phyloP scores from a whole-genome alignment of 352 stramenopile species.

The Phytopythium boreale region DNA sequence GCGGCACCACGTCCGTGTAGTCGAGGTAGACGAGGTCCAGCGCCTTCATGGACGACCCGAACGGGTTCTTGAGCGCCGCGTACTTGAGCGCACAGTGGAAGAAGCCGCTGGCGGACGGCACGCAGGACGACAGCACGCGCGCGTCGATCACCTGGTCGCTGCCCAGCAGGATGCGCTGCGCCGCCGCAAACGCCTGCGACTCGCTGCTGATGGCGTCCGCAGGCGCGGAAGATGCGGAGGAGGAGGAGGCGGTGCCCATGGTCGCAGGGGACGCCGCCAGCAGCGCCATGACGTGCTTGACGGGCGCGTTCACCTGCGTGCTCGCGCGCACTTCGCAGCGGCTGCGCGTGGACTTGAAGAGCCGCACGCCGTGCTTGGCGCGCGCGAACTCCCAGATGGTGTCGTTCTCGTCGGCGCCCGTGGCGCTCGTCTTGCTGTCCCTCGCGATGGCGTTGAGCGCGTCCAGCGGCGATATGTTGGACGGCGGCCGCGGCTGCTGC shows the following conservation, averaged over 20 bases:
- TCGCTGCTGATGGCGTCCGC: conserved; percentile 17
- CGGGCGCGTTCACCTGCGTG: conserved; percentile 71
- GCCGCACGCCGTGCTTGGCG: conserved; percentile 63
- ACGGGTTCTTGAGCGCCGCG: conserved; percentile 78
- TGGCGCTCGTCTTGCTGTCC: conserved; percentile 9
- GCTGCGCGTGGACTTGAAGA: conserved; percentile 67
- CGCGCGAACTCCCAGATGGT: conserved; percentile 66
- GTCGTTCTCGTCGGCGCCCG: conserved; percentile 5
- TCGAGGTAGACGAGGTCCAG: conserved; percentile 82
- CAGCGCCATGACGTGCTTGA: conserved; percentile 83
- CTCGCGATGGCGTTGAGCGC: conserved; percentile 7
- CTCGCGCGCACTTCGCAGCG: conserved; percentile 71
- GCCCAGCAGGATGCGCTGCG: conserved; percentile 60
- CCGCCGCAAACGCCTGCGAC: conserved; percentile 51
- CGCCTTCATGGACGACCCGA: conserved; percentile 34
- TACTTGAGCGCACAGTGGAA: conserved; percentile 87
- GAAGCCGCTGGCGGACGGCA: conserved; percentile 50
- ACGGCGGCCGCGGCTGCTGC: conserved; percentile 20
- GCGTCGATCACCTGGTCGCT: conserved; percentile 65
- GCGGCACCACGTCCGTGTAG: conserved; percentile 81
- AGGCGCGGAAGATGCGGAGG: not conserved
- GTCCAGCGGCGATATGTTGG: conserved; percentile 26
- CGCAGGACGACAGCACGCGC: conserved; percentile 62
- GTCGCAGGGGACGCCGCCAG: conserved; percentile 26
- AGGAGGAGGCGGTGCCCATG: not conserved